These are phyloP conservation scores for Trichoderma hamatum DNA, from an alignment of 2,329 filamentous ascomycete genomes.

Conservation along the genomic window DNA sequence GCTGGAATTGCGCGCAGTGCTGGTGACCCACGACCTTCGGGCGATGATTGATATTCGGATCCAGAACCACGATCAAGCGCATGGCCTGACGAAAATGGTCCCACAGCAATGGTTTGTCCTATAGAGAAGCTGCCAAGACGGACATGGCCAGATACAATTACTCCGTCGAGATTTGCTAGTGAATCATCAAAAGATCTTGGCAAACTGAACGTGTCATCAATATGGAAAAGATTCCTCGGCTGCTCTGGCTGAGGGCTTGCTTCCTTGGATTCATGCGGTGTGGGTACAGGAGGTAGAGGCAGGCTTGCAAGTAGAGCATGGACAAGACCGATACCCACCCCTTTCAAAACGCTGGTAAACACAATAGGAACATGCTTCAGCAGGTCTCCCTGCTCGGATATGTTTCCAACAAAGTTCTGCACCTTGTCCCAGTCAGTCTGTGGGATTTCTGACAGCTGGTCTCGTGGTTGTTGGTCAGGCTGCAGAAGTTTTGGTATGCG, in stretches of 20 bases:
- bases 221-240: constrained; percentile 73
- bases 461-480: constrained; percentile 51
- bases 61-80: constrained; percentile 45
- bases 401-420: constrained; percentile 55
- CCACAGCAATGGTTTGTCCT: constrained; percentile 76
- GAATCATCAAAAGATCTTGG: constrained; percentile 57
- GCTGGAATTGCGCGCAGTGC: constrained; percentile 57
- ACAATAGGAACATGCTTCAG: constrained; percentile 75
- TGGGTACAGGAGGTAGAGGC: constrained; percentile 65
- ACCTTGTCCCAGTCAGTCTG: constrained; percentile 60
- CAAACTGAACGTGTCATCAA: constrained; percentile 86
- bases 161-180: constrained; percentile 45
- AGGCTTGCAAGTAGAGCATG: constrained; percentile 80
- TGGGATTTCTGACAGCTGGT: constrained; percentile 61
- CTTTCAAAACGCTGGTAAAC: constrained; percentile 83
- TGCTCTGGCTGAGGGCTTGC: constrained; percentile 60
- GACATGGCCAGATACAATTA: constrained; percentile 83
- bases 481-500: constrained; percentile 75
- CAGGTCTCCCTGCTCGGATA: constrained; percentile 49
- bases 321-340: constrained; percentile 76
- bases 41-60: constrained; percentile 52
- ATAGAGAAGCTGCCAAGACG: constrained; percentile 77
- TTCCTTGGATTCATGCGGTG: constrained; percentile 58
- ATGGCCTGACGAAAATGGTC: constrained; percentile 70
- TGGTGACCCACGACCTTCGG: constrained; percentile 53